phyloP scores from a whole-genome alignment of 1,284 basidiomycete species.

The Ganoderma sinense region DNA sequence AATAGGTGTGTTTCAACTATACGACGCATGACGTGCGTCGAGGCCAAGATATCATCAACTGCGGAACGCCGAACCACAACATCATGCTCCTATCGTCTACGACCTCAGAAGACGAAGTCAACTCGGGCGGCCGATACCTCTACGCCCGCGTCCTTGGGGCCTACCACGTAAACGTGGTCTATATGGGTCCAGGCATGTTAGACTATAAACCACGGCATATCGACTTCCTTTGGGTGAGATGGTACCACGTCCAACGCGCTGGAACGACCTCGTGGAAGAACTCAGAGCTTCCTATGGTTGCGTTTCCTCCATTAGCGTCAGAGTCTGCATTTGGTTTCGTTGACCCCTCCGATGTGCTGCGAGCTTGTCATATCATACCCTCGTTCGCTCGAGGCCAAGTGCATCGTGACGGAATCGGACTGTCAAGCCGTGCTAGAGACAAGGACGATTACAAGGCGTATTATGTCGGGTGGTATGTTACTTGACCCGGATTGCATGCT shows the following conservation, averaged over 20 bases:
- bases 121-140: constrained; percentile 17
- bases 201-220: constrained; percentile 9
- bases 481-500: not conserved
- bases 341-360: not conserved
- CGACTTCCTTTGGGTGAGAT: constrained; percentile 16
- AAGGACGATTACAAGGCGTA: not conserved
- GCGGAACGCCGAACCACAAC: not conserved
- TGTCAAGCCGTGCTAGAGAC: not conserved
- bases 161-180: constrained; percentile 13
- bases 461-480: not conserved
- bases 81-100: constrained; percentile 5
- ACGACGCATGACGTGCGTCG: not conserved
- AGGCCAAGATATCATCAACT: constrained; percentile 2
- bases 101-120: not conserved
- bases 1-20: not conserved
- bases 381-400: not conserved
- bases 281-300: not conserved
- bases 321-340: not conserved
- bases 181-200: constrained; percentile 14
- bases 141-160: constrained; percentile 15
- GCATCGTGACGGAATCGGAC: not conserved
- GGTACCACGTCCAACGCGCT: not conserved
- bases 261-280: not conserved
- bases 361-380: not conserved
- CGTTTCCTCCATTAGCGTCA: not conserved